These are phyloP conservation scores for Chenopodium quinoa DNA, from an alignment of 148 eudicot genomes.

Conservation along the genomic window DNA sequence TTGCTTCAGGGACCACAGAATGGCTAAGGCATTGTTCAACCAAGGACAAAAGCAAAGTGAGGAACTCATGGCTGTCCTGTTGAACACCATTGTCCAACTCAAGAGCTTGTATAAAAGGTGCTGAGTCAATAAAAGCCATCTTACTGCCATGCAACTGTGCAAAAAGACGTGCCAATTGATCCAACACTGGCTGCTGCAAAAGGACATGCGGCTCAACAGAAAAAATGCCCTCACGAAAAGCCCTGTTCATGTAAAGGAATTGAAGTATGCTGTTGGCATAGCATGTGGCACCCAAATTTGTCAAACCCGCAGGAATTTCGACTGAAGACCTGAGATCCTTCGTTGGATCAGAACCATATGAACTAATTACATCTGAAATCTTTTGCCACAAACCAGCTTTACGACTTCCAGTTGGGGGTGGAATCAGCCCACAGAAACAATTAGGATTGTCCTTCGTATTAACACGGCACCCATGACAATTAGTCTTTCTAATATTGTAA, in stretches of 20 bases:
- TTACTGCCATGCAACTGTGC: slow-evolving; percentile 86
- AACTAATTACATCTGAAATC: slow-evolving; percentile 56
- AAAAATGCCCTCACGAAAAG: slow-evolving; percentile 78
- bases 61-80: slow-evolving; percentile 97
- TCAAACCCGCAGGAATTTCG: slow-evolving; percentile 81
- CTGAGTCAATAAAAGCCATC: slow-evolving; percentile 85
- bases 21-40: slow-evolving; percentile 79
- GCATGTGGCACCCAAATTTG: slow-evolving; percentile 96
- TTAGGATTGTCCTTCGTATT: slow-evolving; percentile 96
- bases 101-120: slow-evolving; percentile 87
- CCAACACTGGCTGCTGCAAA: slow-evolving; percentile 73
- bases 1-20: slow-evolving; percentile 60
- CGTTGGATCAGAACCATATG: slow-evolving; percentile 81
- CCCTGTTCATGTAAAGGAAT: slow-evolving; percentile 80
- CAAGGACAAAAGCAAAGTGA: slow-evolving; percentile 86
- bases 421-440: slow-evolving; percentile 85
- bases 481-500: slow-evolving; percentile 68
- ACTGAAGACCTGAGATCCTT: slow-evolving; percentile 57
- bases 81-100: slow-evolving; percentile 96
- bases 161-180: slow-evolving; percentile 87
- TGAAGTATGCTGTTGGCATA: slow-evolving; percentile 98
- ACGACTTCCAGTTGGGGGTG: slow-evolving; percentile 77
- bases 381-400: slow-evolving; percentile 97
- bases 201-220: slow-evolving; percentile 79
- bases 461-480: slow-evolving; percentile 88